Evolutionary conservation across 2,329 filamentous ascomycete genomes (phyloP).

Genomic region (Penicillium sclerotiorum): DNA sequence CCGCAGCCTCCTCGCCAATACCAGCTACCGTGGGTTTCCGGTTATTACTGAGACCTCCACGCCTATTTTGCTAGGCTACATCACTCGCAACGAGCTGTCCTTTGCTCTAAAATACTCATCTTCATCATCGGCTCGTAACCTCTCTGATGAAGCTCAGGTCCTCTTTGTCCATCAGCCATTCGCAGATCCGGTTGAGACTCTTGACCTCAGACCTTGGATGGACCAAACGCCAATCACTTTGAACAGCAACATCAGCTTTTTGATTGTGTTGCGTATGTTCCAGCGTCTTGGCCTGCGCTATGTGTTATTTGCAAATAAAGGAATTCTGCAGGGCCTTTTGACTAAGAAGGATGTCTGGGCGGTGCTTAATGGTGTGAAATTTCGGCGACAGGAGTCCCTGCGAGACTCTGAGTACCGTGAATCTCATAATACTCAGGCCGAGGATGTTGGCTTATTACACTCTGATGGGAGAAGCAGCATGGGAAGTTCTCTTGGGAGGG

Average conservation of each 20-base stretch:
- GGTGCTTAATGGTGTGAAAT: conserved; percentile 77
- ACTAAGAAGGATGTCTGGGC: conserved; percentile 99
- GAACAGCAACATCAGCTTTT: conserved; percentile 72
- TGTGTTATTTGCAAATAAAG: conserved; percentile 81
- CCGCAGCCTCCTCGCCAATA: conserved; percentile 68
- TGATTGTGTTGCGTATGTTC: conserved; percentile 90
- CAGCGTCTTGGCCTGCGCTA: conserved; percentile 91
- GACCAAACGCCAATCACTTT: conserved; percentile 96
- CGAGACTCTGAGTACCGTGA: conserved; percentile 31
- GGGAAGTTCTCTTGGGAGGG: conserved; percentile 34
- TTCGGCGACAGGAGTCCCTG: conserved; percentile 41
- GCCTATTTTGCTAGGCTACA: conserved; percentile 85
- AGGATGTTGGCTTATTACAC: conserved; percentile 43
- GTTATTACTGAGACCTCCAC: conserved; percentile 78
- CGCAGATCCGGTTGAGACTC: conserved; percentile 72
- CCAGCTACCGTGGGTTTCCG: conserved; percentile 87
- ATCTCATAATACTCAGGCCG: conserved; percentile 29
- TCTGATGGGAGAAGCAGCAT: conserved; percentile 36
- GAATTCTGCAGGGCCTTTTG: conserved; percentile 77
- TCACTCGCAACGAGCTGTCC: conserved; percentile 83
- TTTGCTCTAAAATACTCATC: conserved; percentile 73
- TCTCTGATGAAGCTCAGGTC: conserved; percentile 72
- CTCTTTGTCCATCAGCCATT: conserved; percentile 84
- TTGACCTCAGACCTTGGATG: conserved; percentile 97
- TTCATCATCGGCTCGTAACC: conserved; percentile 46